phyloP scores from a whole-genome alignment of 2,329 filamentous ascomycete genomes.

The Aureobasidium pullulans region DNA sequence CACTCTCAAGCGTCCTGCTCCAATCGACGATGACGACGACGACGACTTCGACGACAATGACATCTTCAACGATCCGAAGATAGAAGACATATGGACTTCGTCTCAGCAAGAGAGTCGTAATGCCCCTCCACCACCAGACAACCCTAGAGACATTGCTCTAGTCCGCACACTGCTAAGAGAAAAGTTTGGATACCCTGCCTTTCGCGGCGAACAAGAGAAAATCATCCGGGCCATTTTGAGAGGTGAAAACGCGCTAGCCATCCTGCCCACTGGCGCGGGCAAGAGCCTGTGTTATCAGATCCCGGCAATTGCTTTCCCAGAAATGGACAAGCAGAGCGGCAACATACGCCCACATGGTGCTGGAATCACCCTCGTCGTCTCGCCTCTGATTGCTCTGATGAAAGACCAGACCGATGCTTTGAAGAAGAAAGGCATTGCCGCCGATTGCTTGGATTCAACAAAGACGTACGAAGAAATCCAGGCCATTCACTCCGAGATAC shows the following conservation, averaged over 20 bases:
- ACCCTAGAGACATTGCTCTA: background rate
- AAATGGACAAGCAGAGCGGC: constrained; percentile 34
- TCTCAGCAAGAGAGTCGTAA: background rate
- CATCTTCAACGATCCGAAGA: background rate
- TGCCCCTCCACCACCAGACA: background rate
- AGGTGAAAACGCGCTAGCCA: constrained; percentile 37
- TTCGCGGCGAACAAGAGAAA: constrained; percentile 40
- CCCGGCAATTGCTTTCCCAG: constrained; percentile 37
- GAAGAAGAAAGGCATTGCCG: constrained; percentile 41
- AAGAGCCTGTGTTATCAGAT: constrained; percentile 39
- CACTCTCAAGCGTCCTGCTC: background rate
- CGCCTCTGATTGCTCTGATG: constrained; percentile 51
- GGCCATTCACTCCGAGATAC: constrained; percentile 38
- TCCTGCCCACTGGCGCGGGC: constrained; percentile 38
- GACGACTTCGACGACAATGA: background rate
- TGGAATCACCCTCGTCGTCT: constrained; percentile 51
- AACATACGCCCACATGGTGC: constrained; percentile 25
- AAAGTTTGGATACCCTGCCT: constrained; percentile 35
- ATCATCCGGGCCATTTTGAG: constrained; percentile 37
- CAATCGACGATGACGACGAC: background rate
- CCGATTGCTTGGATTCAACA: constrained; percentile 50
- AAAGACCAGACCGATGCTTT: constrained; percentile 55
- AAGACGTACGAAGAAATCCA: constrained; percentile 39
- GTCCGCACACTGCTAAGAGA: constrained; percentile 33
- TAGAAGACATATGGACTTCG: constrained; percentile 10